Percentiles rank a stretch among this genome's conserved stretches.
phyloP scores from a whole-genome alignment of 192 early-diverging fungal genomes.

The Polychytrium aggregatum region DNA sequence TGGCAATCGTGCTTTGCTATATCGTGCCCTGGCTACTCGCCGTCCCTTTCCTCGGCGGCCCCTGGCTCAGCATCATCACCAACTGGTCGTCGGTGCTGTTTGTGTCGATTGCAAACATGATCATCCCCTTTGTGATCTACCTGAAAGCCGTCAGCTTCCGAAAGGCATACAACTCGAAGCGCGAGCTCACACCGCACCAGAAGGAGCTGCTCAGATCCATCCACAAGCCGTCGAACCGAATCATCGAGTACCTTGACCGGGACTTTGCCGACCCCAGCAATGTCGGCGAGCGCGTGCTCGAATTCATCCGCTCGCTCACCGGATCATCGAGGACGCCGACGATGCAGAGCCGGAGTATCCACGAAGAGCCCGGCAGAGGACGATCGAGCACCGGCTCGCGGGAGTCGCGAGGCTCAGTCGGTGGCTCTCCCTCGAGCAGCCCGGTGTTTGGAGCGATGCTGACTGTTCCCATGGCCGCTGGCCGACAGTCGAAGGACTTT shows the following conservation, averaged over 20 bases:
- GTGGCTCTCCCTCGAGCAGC: too few species aligned
- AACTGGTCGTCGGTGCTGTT: constrained; percentile 41
- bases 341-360: too few species aligned
- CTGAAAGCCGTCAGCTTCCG: constrained; percentile 37
- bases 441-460: too few species aligned
- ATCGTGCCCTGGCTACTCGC: constrained; percentile 34
- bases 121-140: constrained; percentile 44
- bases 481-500: too few species aligned
- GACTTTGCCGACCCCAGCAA: too few species aligned
- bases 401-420: too few species aligned
- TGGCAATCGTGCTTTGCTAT: constrained; percentile 23
- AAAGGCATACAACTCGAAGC: constrained; percentile 25
- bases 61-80: constrained; percentile 22
- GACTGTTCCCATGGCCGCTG: too few species aligned
- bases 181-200: constrained; percentile 29
- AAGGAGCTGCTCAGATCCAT: constrained; percentile 32
- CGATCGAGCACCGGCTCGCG: too few species aligned
- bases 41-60: constrained; percentile 30
- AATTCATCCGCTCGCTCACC: too few species aligned
- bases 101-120: constrained; percentile 41
- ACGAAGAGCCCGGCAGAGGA: too few species aligned
- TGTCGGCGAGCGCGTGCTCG: too few species aligned
- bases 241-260: constrained; percentile 29
- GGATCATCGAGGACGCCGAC: too few species aligned
- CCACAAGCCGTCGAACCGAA: constrained; percentile 27